Evolutionary conservation across 140 eudicot species (phyloP), one percentile per base, ranked within the genome.

Genomic region (Senecio squalidus): DNA sequence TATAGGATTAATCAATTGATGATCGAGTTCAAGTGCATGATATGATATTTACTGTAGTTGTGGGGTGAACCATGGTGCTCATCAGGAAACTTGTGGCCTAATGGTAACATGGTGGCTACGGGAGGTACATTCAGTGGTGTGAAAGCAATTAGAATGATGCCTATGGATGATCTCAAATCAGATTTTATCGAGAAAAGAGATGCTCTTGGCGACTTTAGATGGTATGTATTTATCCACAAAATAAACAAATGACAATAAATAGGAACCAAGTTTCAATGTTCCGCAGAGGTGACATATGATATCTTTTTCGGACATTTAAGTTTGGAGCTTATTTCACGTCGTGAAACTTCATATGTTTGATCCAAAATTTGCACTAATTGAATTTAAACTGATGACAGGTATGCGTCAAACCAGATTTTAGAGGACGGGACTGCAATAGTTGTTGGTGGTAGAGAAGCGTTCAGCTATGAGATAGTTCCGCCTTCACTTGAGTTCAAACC

Each of bases 51-150:
- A 10, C 49, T 22, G 24, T 69, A 87, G 89, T 4, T 86, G 17
- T 33, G 22, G 1, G 56, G 75, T 13, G 81, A 85, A 43, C 71
- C 94, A 2, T 88, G 96, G 96, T 88, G 96, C 68, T 88, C 96
- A n/a, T 69, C 81, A 0, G 96, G 96, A 52, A 76, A 83, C 15
- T 62, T 88, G 18, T 31, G 78, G 9, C 39, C 74, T 0, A 58
- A 72, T 30, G 96, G 96, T 10, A 58, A 48, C 51, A 76, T 88
- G 41, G 21, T 84, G 49, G 70, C 78, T n/a, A 60, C 96, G 1
- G 96, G 96, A 27, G 96, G 96, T 6, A 56, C 60, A 21, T 11
- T 13, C 23, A 83, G 58, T 4, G 89, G 87, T 38, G 43, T 30
- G 0, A 71, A 49, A 57, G 46, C 72, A 0, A 40, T 88, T 15